Evolutionary conservation across 2,329 filamentous ascomycete genomes (phyloP), one percentile per base, ranked within the genome.

Genomic region (Aaosphaeria arxii): DNA sequence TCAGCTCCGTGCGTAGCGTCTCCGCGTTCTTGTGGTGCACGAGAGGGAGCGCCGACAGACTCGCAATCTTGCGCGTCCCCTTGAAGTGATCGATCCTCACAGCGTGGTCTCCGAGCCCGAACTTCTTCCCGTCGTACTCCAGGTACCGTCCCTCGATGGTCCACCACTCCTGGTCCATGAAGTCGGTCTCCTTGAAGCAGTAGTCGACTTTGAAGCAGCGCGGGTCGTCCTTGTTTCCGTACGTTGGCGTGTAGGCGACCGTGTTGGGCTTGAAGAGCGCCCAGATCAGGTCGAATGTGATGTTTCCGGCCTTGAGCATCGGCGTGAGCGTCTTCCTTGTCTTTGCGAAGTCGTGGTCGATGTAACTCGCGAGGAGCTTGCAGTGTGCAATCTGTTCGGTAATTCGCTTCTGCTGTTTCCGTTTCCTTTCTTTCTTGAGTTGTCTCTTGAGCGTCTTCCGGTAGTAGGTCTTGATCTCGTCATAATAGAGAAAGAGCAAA

Each of bases 251-350:
- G 64, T 87, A 92, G 1, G 84, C 86, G 17, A 95, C 81, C 0
- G 88, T 90, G 59, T 90, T 88, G 0, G 91, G 91, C 62, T 94
- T 95, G 80, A 88, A 95, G 4, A 96, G 73, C 0, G 90, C 89
- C 91, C 91, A 95, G 1, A 95, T 75, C 2, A 95, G 78, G 48
- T 96, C 89, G 58, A 91, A 96, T 0, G 89, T 95, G 64, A 95
- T 95, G 40, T 90, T 84, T 6, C 89, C 89, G 31, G 86, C 87
- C 54, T 90, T 82, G 2, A 95, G 76, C 71, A 96, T 83, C 0
- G 89, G 88, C 56, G 91, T 86, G 0, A 96, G 77, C 1, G 86
- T 88, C 68, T 90, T 89, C 65, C 92, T 91, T 32, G 80, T 84
- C 13, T 88, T 79, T 1, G 84, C 82, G 61, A 89, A 96, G 68